Evolutionary conservation across 169 alveolate species (phyloP), one percentile per base, ranked within the genome.

Genomic region (Plasmodium billcollinsi): DNA sequence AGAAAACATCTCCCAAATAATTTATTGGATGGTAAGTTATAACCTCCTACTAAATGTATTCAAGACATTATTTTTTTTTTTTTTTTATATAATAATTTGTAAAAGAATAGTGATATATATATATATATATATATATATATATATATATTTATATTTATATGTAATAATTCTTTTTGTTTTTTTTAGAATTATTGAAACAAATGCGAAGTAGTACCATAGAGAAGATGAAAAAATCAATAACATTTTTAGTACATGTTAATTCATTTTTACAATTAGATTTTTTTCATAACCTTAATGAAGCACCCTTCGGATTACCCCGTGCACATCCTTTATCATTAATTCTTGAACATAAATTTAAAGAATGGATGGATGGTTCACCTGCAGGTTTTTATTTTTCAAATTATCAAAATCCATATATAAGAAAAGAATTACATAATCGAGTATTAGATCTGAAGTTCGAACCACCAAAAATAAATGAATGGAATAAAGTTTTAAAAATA

Each of bases 231-330:
- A 62, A 62, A 50, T 5, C 45, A 15, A 24, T 76, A 2, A 26
- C 26, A 9, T 76, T 63, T 49, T 24, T 76, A 20, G 58, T 76
- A 47, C 89, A 76, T 21, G 89, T 76, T 49, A 62, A 62, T 52
- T 76, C 89, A 15, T 76, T 76, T 76, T 47, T 65, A 24, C 89
- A 76, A 43, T 63, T 76, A 67, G 75, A 76, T 76, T 76, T 76
- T 76, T 76, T 76, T 66, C 75, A 62, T 43, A 24, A 49, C 21
- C 62, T 76, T n/a, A 76, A 62, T 76, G 89, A 76, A 63, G 61
- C 89, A 62, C n/a, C 45, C 12, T 20, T 47, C 43, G 50, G 61
- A 33, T 15, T 24, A 14, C 12, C 11, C 9, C 66, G 75, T 33
- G 24, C 29, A 39, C 5, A 49, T 66, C 76, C 89, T 24, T 21